Evolutionary conservation across 2,329 filamentous ascomycete genomes (phyloP).

Genomic region (Hypoxylon sp.): DNA sequence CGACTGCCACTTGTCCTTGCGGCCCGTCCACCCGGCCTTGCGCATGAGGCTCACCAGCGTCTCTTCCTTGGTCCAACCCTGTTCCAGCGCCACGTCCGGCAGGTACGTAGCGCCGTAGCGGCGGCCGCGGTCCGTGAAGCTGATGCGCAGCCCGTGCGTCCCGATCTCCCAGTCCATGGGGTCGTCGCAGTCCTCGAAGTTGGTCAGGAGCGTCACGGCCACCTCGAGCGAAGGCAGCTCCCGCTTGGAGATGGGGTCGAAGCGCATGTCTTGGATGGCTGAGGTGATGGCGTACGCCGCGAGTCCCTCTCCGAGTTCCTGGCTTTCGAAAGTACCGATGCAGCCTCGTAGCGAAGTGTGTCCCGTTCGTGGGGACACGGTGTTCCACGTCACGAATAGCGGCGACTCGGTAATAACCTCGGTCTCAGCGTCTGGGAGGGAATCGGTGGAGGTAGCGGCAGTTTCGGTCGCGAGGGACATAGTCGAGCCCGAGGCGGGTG

Average conservation of each 20-base stretch:
- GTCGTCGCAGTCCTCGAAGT: conserved; percentile 83
- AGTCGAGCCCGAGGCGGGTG: conserved; percentile 52
- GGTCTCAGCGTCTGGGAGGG: conserved; percentile 53
- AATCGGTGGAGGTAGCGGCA: conserved; percentile 62
- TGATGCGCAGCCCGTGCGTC: conserved; percentile 87
- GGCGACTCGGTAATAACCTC: conserved; percentile 69
- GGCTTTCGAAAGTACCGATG: conserved; percentile 92
- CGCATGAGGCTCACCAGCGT: conserved; percentile 90
- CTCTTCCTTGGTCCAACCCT: conserved; percentile 96
- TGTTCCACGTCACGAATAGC: conserved; percentile 97
- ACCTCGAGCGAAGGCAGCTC: conserved; percentile 74
- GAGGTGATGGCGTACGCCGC: conserved; percentile 87
- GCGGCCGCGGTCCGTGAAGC: conserved; percentile 80
- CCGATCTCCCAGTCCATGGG: conserved; percentile 90
- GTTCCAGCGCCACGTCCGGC: conserved; percentile 90
- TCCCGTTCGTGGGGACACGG: conserved; percentile 68
- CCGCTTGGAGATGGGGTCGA: conserved; percentile 66
- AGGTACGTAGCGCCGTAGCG: conserved; percentile 91
- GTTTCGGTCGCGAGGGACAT: conserved; percentile 59
- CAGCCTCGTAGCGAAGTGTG: conserved; percentile 86
- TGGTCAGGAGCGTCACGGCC: conserved; percentile 84
- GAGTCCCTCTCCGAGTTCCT: conserved; percentile 80
- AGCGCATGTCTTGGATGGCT: conserved; percentile 74
- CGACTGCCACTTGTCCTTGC: conserved; percentile 82
- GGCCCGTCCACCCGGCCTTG: conserved; percentile 93